Base-by-base conservation (phyloP, 306 rosid species). In the Begonia masoniana region DNA sequence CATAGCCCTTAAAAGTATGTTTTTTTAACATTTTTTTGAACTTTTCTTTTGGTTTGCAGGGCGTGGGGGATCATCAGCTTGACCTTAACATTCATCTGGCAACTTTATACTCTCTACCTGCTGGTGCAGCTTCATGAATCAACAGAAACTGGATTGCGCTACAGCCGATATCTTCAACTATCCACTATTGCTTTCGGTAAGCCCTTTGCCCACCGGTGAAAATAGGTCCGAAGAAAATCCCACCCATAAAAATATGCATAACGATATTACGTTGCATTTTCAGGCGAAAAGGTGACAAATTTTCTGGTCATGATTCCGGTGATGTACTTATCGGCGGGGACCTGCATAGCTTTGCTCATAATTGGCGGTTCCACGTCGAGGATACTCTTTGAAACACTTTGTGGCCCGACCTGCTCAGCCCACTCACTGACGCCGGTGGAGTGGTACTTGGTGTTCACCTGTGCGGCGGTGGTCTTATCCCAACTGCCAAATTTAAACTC, bases 101-200 rank as follows among this genome's bases (percentile, higher is more conserved):
- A 78, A 43, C 77, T 68, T 45, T 78, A 78, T 62, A 78, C 80
- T 13, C 47, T 74, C 13, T 74, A 62, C 55, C 43, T 78, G 39
- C 66, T 78, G 23, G 76, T 78, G 21, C 65, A 78, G 43, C 77
- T 78, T 41, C 83, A 78, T 47, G 83, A 78, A 56, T 74, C 78
- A 10, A 45, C 53, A 1, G 72, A 74, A 60, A 70, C 66, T 36
- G 80, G 83, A 4, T 17, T 78, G 12, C 80, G 83, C 7, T 78
- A 74, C 59, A 78, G 80, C 63, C 61, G 83, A 68, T 78, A 78
- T 60, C 67, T 78, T 53, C 83, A 78, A n/a, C 77, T 78, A 35
- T 74, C 56, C 46, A 51, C 68, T 12, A 51, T 47, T 0, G 62
- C 80, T 10, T 74, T 74, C 49, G 83, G 83, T 68, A 47, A 10